Evolutionary conservation across 768 basidiomycete species (phyloP), one percentile per base, ranked within the genome.

Genomic region (Neoboletus magnificus): DNA sequence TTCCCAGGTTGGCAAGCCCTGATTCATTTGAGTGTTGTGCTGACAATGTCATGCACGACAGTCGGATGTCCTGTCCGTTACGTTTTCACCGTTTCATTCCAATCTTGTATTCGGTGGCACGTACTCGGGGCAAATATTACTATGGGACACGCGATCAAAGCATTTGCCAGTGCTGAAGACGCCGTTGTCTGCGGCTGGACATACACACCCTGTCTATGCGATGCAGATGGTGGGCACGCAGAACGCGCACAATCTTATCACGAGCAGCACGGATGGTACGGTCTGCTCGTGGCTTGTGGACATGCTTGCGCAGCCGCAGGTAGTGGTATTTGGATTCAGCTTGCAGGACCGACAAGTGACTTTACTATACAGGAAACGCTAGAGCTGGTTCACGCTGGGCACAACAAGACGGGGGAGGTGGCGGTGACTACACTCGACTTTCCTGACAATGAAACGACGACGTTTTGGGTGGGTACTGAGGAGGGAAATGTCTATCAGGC

Each of bases 201-300:
- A 99, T 68, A 98, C 97, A 4, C 96, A 99, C 73, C 97, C 97
- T 1, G 92, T 99, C 37, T 99, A 99, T 74, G 91, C 93, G 0
- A 97, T 99, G 87, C 87, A 91, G 62, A 93, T 98, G 87, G 91
- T 98, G 18, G 97, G 97, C 10, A 97, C 97, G 3, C 97, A 98
- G 73, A 98, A 98, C 69, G 97, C 97, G 1, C 95, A 98, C 71
- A 98, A 97, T 67, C 75, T 99, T 55, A 93, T 99, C 60, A 93
- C 94, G 12, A 92, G 90, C 65, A 97, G 94, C 64, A 98, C 97
- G 12, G 97, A 99, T 71, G 97, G 97, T 3, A 88, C 88, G 27
- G 92, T 99, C 6, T 98, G 97, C 72, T 92, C 91, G 70, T 99
- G 97, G 97, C 76, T 96, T 11, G 91, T 97, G 9, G 97, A 99